These are phyloP conservation scores for Colletotrichum neosansevieriae DNA, from an alignment of 2,329 filamentous ascomycete genomes.

Conservation along the genomic window DNA sequence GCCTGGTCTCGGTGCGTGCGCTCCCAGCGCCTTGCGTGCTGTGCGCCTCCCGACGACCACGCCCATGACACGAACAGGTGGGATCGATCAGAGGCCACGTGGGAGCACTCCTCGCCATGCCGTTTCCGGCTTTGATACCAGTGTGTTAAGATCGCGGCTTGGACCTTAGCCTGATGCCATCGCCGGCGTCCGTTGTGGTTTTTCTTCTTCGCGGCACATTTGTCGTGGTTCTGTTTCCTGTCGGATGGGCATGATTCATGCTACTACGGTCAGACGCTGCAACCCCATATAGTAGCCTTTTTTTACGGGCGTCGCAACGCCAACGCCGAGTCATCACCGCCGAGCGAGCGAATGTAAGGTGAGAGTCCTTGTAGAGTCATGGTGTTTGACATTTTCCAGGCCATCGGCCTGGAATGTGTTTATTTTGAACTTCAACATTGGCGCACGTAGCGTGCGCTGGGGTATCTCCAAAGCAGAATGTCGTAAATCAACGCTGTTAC, in stretches of 20 bases:
- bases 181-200: slow-evolving; percentile 11
- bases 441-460: slow-evolving; percentile 8
- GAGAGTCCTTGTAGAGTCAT: slow-evolving; percentile 43
- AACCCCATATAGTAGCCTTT: neutral
- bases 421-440: neutral
- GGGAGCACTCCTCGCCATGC: slow-evolving; percentile 12
- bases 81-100: slow-evolving; percentile 32
- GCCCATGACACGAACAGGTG: slow-evolving; percentile 32
- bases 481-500: slow-evolving; percentile 1
- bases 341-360: neutral
- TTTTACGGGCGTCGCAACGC: neutral
- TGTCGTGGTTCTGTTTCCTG: neutral
- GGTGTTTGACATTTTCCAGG: slow-evolving; percentile 7
- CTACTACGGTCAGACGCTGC: neutral
- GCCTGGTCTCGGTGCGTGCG: slow-evolving; percentile 6
- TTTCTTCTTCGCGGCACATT: neutral
- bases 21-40: neutral
- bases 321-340: slow-evolving; percentile 36
- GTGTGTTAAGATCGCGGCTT: neutral
- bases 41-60: neutral
- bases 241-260: slow-evolving; percentile 4
- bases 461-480: slow-evolving; percentile 29
- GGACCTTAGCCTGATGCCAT: neutral
- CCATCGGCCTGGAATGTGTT: neutral
- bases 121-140: neutral